Evolutionary conservation across 2,329 filamentous ascomycete species (phyloP).

Genomic region (Zelopaecilomyces penicillatus): DNA sequence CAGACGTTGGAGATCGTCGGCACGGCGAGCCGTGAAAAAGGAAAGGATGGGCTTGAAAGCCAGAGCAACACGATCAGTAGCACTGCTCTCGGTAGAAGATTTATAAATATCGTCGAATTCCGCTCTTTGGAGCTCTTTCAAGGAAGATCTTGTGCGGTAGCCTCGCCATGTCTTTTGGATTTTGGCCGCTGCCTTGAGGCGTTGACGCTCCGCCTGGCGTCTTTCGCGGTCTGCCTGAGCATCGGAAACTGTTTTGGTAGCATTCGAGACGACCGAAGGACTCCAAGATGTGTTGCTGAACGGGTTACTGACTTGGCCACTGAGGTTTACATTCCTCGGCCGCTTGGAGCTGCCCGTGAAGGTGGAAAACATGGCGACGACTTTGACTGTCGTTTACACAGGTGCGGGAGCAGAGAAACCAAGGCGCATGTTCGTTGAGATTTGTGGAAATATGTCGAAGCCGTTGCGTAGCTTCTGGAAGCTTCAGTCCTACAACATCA

Average conservation of each 20-base stretch:
- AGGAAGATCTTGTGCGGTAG: slow-evolving; percentile 50
- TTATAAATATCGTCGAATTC: slow-evolving; percentile 55
- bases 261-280: slow-evolving; percentile 48
- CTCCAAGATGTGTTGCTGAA: slow-evolving; percentile 59
- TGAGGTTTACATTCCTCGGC: slow-evolving; percentile 87
- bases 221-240: slow-evolving; percentile 79
- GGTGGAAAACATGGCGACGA: slow-evolving; percentile 67
- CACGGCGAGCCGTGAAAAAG: slow-evolving; percentile 36
- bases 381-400: slow-evolving; percentile 4
- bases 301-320: slow-evolving; percentile 72
- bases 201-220: slow-evolving; percentile 72
- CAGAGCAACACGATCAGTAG: slow-evolving; percentile 26
- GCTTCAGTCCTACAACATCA: slow-evolving; percentile 10
- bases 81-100: slow-evolving; percentile 23
- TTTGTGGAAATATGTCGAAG: not conserved
- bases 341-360: slow-evolving; percentile 85
- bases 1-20: slow-evolving; percentile 42
- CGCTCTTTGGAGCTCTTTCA: slow-evolving; percentile 49
- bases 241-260: slow-evolving; percentile 71
- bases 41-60: slow-evolving; percentile 41
- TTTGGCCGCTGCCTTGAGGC: slow-evolving; percentile 60
- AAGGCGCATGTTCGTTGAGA: not conserved
- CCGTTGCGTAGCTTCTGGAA: slow-evolving; percentile 8
- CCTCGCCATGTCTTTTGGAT: slow-evolving; percentile 83
- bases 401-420: not conserved